Percentiles rank a stretch among this genome's conserved stretches.
Evolutionary conservation across 352 stramenopile species (phyloP).

Genomic region (Globisporangium carolinianum): DNA sequence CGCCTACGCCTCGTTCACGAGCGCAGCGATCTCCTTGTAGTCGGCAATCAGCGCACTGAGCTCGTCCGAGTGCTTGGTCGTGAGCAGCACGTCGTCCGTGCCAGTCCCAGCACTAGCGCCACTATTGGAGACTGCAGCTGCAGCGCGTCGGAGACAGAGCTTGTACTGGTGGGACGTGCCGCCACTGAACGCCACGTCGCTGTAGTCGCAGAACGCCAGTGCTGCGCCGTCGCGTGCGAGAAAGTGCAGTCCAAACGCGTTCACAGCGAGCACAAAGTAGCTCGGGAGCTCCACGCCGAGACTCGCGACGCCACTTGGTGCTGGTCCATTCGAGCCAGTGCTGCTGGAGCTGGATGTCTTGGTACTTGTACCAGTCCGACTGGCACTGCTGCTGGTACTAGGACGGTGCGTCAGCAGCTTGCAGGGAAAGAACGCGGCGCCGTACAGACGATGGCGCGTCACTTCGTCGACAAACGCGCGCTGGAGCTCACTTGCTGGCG

Average conservation of each 20-base stretch:
- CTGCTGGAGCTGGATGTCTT: constrained; percentile 9
- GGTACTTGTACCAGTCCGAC: constrained; percentile 10
- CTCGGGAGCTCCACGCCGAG: constrained; percentile 65
- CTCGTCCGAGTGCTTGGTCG: constrained; percentile 65
- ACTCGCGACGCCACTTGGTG: constrained; percentile 8
- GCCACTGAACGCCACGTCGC: constrained; percentile 48
- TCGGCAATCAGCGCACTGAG: constrained; percentile 52
- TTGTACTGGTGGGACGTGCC: constrained; percentile 64
- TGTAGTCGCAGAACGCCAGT: constrained; percentile 63
- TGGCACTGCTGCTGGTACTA: constrained; percentile 1
- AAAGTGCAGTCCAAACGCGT: constrained; percentile 89
- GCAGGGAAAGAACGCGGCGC: constrained; percentile 83
- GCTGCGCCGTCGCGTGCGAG: constrained; percentile 58
- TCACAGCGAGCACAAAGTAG: constrained; percentile 86
- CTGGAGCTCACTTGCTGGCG: constrained; percentile 50
- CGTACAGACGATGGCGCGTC: constrained; percentile 77
- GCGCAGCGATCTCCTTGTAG: constrained; percentile 73
- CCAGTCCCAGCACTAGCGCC: constrained; percentile 8
- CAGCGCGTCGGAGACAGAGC: constrained; percentile 28
- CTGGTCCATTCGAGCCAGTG: constrained; percentile 6
- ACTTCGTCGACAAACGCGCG: constrained; percentile 82
- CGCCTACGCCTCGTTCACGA: constrained; percentile 40
- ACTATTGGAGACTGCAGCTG: no score
- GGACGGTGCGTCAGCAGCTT: constrained; percentile 38
- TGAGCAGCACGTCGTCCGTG: constrained; percentile 54